Conservation (phyloP, 2,329 filamentous ascomycete genomes). For the Penicillium vulpinum region DNA sequence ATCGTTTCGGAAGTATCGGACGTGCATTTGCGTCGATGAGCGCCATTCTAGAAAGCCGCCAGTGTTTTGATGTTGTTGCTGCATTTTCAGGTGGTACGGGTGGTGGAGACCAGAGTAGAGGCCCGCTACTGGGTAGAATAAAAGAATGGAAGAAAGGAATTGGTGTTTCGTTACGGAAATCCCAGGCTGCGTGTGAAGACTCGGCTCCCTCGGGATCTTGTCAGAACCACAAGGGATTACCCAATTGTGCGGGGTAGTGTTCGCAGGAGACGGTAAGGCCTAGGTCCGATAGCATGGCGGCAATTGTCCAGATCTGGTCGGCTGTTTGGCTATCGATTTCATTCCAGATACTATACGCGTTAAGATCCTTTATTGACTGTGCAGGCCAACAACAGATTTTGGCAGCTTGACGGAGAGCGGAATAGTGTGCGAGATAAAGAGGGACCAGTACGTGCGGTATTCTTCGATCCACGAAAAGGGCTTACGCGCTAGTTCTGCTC, state of each 20-base stretch:
- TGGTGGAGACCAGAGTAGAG: not conserved
- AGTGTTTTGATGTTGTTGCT: not conserved
- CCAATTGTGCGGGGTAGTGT: not conserved
- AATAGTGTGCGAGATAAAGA: not conserved
- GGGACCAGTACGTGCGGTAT: not conserved
- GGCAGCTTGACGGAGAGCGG: not conserved
- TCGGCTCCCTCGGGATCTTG: not conserved
- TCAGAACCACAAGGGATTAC: no score
- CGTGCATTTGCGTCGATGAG: not conserved
- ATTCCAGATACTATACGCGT: not conserved
- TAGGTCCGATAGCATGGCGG: not conserved
- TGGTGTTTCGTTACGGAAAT: not conserved
- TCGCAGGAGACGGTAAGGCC: not conserved
- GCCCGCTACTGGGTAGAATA: not conserved
- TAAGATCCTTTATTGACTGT: not conserved
- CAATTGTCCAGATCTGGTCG: not conserved
- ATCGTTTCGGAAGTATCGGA: not conserved
- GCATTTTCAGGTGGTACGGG: not conserved
- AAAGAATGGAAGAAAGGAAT: not conserved
- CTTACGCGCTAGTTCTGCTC: not conserved
- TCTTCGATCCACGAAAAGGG: not conserved
- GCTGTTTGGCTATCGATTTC: not conserved
- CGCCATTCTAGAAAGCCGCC: not conserved
- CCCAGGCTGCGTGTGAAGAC: not conserved
- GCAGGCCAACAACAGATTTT: not conserved